A percentile compares a stretch with the other conserved stretches of the same genome.
These are phyloP conservation scores for Tetrahymena elliotti DNA, from an alignment of 73 alveolate species.

Conservation along the genomic window DNA sequence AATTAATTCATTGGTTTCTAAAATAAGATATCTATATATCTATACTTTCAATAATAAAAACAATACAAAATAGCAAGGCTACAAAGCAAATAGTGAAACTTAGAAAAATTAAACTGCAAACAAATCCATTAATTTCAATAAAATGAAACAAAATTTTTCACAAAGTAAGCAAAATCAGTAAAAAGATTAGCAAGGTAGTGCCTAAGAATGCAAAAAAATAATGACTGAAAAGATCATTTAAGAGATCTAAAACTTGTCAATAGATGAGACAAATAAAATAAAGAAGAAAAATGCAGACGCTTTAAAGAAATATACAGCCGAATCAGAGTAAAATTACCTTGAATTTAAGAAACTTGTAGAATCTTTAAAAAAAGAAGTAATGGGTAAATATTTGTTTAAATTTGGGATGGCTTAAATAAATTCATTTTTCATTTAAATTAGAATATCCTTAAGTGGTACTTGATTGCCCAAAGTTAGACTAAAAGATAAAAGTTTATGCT, in stretches of 20 bases:
- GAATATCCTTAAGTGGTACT: not conserved
- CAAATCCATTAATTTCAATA: not conserved
- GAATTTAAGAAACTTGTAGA: not conserved
- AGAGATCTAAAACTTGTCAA: not conserved
- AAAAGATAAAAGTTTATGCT: not conserved
- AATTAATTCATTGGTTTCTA: not conserved
- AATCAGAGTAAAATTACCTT: not conserved
- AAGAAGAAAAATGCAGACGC: not conserved
- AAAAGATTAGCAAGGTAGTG: not conserved
- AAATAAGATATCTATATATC: not conserved
- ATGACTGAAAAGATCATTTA: not conserved
- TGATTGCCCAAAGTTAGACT: not conserved
- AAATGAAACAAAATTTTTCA: not conserved
- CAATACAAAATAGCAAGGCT: not conserved
- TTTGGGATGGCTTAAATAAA: not conserved
- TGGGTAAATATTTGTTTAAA: not conserved
- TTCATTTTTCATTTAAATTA: not conserved
- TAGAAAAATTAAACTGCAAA: too few species aligned
- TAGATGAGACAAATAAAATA: not conserved
- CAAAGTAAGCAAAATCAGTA: not conserved
- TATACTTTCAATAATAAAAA: too few species aligned
- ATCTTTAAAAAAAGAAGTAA: not conserved
- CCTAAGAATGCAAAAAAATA: not conserved
- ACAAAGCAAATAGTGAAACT: not conserved
- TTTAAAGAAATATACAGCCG: not conserved